phyloP scores from a whole-genome alignment of 164 flowering plant species.

The Tinospora cordifolia region DNA sequence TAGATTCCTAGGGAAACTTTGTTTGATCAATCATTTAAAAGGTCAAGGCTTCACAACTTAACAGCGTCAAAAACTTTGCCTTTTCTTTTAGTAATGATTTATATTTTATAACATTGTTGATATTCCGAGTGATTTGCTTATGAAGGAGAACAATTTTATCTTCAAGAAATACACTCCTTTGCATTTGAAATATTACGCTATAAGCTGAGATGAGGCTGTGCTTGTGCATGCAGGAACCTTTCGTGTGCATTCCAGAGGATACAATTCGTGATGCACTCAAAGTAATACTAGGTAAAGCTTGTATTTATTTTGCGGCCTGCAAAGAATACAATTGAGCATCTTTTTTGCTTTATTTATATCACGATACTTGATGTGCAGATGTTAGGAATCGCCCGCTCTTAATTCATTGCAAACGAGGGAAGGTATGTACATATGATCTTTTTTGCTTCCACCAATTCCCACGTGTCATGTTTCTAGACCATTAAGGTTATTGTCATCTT shows the following conservation, averaged over 20 bases:
- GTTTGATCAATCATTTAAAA: background rate
- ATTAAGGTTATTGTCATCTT: background rate
- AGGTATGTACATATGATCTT: conserved; percentile 29
- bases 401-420: conserved; percentile 80
- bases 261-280: conserved; percentile 54
- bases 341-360: background rate
- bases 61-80: too few relatives aligned
- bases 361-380: conserved; percentile 32
- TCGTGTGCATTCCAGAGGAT: conserved; percentile 52
- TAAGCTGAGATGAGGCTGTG: conserved; percentile 1
- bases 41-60: background rate
- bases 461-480: background rate
- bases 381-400: conserved; percentile 60
- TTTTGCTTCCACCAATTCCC: background rate
- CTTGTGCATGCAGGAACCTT: conserved; percentile 46
- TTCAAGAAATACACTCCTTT: background rate
- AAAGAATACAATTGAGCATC: background rate
- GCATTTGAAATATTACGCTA: background rate
- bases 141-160: background rate
- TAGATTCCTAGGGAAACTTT: background rate
- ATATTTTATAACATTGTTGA: background rate
- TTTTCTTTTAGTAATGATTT: too few relatives aligned
- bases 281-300: conserved; percentile 43
- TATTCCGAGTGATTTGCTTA: background rate
- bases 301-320: background rate